Evolutionary conservation across 2,329 filamentous ascomycete species (phyloP).

Genomic region (Phyllosticta capitalensis): DNA sequence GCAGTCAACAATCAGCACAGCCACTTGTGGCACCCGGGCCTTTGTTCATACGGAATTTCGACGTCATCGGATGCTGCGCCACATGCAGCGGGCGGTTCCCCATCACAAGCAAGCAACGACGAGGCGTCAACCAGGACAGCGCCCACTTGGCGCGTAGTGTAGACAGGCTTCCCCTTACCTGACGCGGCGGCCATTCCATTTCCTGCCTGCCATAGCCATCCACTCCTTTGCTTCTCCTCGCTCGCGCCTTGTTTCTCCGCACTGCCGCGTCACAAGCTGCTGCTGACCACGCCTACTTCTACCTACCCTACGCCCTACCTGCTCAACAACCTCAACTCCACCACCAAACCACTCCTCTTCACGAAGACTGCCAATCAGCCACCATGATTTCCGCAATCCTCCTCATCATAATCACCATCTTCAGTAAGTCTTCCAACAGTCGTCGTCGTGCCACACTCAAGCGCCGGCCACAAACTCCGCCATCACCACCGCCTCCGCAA

Average conservation of each 20-base stretch:
- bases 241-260: background rate
- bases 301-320: background rate
- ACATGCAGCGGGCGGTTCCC: background rate
- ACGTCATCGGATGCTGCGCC: background rate
- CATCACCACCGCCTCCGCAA: background rate
- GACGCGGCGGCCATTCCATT: background rate
- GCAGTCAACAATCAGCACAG: too few relatives aligned
- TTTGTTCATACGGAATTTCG: background rate
- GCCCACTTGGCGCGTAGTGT: background rate
- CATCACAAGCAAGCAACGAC: background rate
- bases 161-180: background rate
- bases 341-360: background rate
- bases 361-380: background rate
- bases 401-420: constrained; percentile 37
- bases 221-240: background rate
- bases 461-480: too few relatives aligned
- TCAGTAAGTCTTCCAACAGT: constrained; percentile 30
- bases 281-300: background rate
- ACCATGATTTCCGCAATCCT: constrained; percentile 29
- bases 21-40: too few relatives aligned
- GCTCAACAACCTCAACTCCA: background rate
- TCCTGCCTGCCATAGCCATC: background rate
- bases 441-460: too few relatives aligned
- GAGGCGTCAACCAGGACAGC: background rate
- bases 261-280: background rate